These are phyloP conservation scores for Cryptococcus depauperatus DNA, from an alignment of 1,284 basidiomycete genomes.

Conservation along the genomic window DNA sequence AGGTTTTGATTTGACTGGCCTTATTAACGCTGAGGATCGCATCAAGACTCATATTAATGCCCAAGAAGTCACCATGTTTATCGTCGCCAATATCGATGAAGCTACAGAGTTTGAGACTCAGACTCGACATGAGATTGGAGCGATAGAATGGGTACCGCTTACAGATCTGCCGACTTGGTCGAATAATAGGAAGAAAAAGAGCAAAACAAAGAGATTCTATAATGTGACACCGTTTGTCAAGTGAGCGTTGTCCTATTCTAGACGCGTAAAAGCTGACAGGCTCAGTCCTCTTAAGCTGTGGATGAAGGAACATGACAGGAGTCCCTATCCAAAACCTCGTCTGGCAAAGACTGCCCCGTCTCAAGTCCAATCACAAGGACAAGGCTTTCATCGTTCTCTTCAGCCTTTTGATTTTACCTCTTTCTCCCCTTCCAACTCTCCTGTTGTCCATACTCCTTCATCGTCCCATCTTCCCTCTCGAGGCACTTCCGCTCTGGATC, in stretches of 20 bases:
- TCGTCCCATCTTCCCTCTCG: constrained; percentile 3
- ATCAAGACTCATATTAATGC: constrained; percentile 85
- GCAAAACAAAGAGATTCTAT: constrained; percentile 69
- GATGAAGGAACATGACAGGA: constrained; percentile 27
- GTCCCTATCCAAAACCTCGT: constrained; percentile 19
- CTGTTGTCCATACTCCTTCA: constrained; percentile 4
- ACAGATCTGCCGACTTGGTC: constrained; percentile 90
- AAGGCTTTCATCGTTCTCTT: constrained; percentile 18
- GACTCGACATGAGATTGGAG: constrained; percentile 96
- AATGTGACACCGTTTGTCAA: constrained; percentile 90
- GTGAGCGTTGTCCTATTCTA: constrained; percentile 49
- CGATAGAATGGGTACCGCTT: constrained; percentile 93
- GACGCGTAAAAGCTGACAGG: background rate
- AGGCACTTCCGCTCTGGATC: constrained; percentile 27
- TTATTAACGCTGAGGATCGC: constrained; percentile 61
- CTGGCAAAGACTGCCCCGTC: constrained; percentile 7
- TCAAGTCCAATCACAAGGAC: background rate
- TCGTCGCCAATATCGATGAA: constrained; percentile 85
- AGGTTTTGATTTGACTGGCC: constrained; percentile 71
- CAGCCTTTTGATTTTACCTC: constrained; percentile 27
- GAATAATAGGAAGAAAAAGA: constrained; percentile 51
- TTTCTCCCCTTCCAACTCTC: constrained; percentile 7
- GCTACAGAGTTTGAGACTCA: constrained; percentile 83
- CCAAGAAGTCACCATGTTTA: constrained; percentile 80
- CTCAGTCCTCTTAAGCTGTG: constrained; percentile 34